Base-by-base conservation (phyloP, 2,329 filamentous ascomycete genomes). In the Microsporum audouinii region DNA sequence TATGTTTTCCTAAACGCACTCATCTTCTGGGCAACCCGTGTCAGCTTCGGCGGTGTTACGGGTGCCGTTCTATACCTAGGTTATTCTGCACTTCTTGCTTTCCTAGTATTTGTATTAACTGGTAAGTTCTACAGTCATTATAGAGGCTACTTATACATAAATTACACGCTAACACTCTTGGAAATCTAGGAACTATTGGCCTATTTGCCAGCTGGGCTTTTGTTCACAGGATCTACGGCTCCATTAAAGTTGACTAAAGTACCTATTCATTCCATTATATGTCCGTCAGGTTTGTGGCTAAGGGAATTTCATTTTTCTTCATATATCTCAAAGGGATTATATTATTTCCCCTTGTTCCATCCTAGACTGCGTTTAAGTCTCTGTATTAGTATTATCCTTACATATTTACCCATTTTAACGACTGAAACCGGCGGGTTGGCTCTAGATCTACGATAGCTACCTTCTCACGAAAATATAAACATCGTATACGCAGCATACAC, bases 221-320 rank as follows among this genome's bases (percentile, higher is more conserved):
- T 72, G 88, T 95, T 59, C 84, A 89, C 67, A 92, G 88, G 73
- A 99, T 99, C 64, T 99, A 99, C 74, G 80, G 85, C 29, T 96
- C 91, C n/a, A 95, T 99, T 78, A 99, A 99, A 80, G 91, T 99
- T 66, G 94, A 99, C 72, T 99, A 75, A 76, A n/a, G n/a, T n/a
- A 43, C 17, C 17, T 17, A 51, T 31, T 27, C 10, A 51, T 3
- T 12, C 17, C 45, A n/a, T 1, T 31, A 23, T 51, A 23, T 14
- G 4, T 4, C 5, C 23, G 27, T n/a, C 23, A 27, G 23, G 7
- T 14, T 4, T 51, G 45, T 51, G 45, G 17, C 17, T 23, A 1
- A 23, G 17, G 17, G 17, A 23, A 51, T 43, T 43, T 23, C 2
- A n/a, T 43, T n/a, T n/a, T n/a, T 36, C 5, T 43, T 7, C 39